These are phyloP conservation scores for Arthrobotrys conoides DNA, from an alignment of 2,329 filamentous ascomycete genomes.

Conservation along the genomic window DNA sequence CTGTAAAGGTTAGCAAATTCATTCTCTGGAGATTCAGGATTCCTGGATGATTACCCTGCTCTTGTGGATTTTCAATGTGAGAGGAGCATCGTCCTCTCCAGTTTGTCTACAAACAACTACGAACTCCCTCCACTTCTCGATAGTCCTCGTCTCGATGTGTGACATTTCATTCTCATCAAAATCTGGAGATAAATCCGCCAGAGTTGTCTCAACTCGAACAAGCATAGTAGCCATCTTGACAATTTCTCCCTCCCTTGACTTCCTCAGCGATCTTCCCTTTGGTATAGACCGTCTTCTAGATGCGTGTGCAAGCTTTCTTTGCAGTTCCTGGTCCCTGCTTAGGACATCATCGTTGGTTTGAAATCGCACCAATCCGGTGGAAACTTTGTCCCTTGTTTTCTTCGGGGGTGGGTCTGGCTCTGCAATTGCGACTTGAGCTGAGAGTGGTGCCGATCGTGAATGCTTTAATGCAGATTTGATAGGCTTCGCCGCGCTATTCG, in stretches of 20 bases:
- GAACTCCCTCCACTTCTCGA: slow-evolving; percentile 78
- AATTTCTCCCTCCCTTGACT: slow-evolving; percentile 73
- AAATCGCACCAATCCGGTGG: slow-evolving; percentile 68
- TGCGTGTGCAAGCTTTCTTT: slow-evolving; percentile 66
- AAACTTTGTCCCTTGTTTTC: slow-evolving; percentile 61
- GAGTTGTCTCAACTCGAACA: slow-evolving; percentile 73
- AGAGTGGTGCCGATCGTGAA: slow-evolving; percentile 16
- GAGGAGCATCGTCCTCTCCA: slow-evolving; percentile 71
- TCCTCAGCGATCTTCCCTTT: slow-evolving; percentile 54
- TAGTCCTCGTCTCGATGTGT: slow-evolving; percentile 72
- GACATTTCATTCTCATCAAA: slow-evolving; percentile 76
- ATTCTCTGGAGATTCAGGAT: neutral
- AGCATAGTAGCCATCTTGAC: slow-evolving; percentile 79
- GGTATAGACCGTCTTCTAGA: slow-evolving; percentile 65
- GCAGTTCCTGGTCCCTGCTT: slow-evolving; percentile 67
- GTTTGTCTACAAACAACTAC: slow-evolving; percentile 75
- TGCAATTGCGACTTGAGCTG: slow-evolving; percentile 41
- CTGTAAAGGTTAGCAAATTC: slow-evolving; percentile 29
- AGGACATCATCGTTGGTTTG: slow-evolving; percentile 68
- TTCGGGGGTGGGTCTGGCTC: slow-evolving; percentile 54
- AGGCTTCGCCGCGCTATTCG: slow-evolving; percentile 60
- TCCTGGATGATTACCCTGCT: slow-evolving; percentile 69
- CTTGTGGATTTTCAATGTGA: slow-evolving; percentile 74
- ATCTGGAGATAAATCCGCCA: slow-evolving; percentile 73
- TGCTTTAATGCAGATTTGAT: slow-evolving; percentile 55